Percentiles rank a stretch among this genome's conserved stretches.
Evolutionary conservation across 345 rosid genomes (phyloP).

Genomic region (Balakata baccata): DNA sequence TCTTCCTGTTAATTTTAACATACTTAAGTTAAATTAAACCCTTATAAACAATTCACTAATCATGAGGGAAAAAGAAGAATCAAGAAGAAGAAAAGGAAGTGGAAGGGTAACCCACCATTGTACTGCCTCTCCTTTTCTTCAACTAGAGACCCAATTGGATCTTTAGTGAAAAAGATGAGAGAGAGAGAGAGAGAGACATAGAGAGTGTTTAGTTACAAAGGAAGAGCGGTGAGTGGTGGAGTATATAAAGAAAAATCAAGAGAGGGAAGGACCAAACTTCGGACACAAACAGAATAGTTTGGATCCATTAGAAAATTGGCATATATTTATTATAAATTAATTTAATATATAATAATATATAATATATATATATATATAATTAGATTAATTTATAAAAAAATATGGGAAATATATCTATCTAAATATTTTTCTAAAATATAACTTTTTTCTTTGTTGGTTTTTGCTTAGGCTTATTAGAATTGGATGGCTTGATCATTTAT

Average conservation of each 20-base stretch:
- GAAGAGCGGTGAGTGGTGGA: constrained; percentile 31
- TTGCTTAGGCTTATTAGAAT: too few relatives aligned
- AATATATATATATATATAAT: too few relatives aligned
- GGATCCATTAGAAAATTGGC: constrained; percentile 42
- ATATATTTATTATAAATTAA: too few relatives aligned
- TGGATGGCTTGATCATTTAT: too few relatives aligned
- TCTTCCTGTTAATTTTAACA: constrained; percentile 39
- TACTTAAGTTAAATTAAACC: background rate
- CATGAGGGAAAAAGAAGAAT: background rate
- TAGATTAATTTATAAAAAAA: too few relatives aligned
- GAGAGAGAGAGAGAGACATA: background rate
- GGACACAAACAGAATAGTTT: constrained; percentile 29
- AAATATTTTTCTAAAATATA: too few relatives aligned
- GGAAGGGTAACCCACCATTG: constrained; percentile 61
- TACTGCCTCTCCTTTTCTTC: constrained; percentile 11
- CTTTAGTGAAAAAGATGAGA: background rate
- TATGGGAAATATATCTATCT: too few relatives aligned
- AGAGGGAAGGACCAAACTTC: background rate
- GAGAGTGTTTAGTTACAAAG: constrained; percentile 23
- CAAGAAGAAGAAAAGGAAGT: background rate
- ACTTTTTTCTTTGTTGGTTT: constrained; percentile 39
- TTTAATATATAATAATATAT: too few relatives aligned
- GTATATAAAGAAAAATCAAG: constrained; percentile 35
- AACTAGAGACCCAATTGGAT: constrained; percentile 12
- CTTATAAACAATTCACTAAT: background rate